Percentiles rank a stretch among this genome's conserved stretches.
Conservation (phyloP, 2,329 filamentous ascomycete genomes). For the Dryadomyces quercus-mongolicae region DNA sequence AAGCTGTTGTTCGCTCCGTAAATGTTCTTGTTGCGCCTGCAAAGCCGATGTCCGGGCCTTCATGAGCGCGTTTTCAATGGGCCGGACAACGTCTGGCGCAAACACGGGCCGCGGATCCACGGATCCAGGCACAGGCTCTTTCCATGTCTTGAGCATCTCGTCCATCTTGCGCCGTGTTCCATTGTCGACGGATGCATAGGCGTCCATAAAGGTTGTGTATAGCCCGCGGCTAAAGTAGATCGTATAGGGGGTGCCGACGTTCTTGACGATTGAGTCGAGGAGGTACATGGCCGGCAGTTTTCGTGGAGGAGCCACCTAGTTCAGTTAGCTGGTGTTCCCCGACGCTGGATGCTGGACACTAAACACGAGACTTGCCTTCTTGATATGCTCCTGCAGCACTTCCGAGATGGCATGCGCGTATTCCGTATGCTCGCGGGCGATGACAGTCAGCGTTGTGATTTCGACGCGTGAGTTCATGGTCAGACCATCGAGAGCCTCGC, state of each 20-base stretch:
- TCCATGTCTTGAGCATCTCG: constrained; percentile 96
- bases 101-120: constrained; percentile 91
- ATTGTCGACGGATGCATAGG: constrained; percentile 79
- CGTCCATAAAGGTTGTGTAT: constrained; percentile 92
- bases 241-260: constrained; percentile 95
- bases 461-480: constrained; percentile 85
- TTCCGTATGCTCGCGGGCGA: constrained; percentile 94
- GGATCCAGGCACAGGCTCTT: constrained; percentile 87
- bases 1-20: constrained; percentile 42
- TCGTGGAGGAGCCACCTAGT: constrained; percentile 71
- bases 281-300: constrained; percentile 96
- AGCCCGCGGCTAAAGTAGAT: constrained; percentile 87
- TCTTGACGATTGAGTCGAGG: constrained; percentile 96
- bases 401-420: constrained; percentile 88
- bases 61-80: constrained; percentile 88
- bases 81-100: constrained; percentile 69
- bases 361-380: constrained; percentile 89
- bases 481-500: constrained; percentile 82
- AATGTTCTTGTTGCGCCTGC: constrained; percentile 44
- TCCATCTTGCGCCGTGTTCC: constrained; percentile 83
- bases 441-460: constrained; percentile 94
- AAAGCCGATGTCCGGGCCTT: constrained; percentile 58
- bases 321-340: constrained; percentile 12
- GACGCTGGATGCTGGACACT: too few species aligned
- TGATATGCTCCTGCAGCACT: constrained; percentile 84